A percentile compares a stretch with the other conserved stretches of the same genome.
phyloP scores from a whole-genome alignment of 805 yeast genomes.

The Metschnikowia picachoensis region DNA sequence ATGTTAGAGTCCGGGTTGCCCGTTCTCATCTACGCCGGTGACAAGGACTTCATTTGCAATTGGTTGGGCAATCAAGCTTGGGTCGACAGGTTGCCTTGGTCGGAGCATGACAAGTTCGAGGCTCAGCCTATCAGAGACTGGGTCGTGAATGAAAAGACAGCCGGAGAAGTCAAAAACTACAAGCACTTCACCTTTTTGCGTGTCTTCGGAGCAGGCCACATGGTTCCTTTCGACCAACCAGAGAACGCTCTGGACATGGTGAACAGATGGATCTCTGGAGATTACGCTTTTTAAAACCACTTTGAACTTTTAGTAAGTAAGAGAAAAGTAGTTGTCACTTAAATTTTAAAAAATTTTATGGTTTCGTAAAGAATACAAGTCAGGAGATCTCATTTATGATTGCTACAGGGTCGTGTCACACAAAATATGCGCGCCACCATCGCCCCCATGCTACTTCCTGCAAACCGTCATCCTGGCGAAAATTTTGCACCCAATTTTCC shows the following conservation, averaged over 20 bases:
- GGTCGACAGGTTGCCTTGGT: conserved; percentile 46
- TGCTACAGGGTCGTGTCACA: too few relatives aligned
- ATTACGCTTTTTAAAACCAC: conserved; percentile 45
- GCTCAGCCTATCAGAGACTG: conserved; percentile 40
- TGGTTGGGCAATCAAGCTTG: conserved; percentile 90
- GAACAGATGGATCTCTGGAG: conserved; percentile 79
- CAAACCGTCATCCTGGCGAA: too few relatives aligned
- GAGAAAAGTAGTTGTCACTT: too few relatives aligned
- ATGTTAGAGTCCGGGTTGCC: conserved; percentile 64
- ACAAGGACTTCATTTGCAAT: conserved; percentile 87
- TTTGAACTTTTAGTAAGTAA: conserved; percentile 25
- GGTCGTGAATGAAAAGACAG: conserved; percentile 33
- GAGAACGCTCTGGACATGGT: conserved; percentile 73
- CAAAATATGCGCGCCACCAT: too few relatives aligned
- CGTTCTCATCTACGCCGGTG: conserved; percentile 89
- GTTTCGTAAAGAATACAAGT: too few relatives aligned
- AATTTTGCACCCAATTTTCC: not conserved
- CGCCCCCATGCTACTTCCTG: too few relatives aligned
- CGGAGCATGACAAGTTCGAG: conserved; percentile 38
- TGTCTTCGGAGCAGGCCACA: conserved; percentile 88
- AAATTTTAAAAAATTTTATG: too few relatives aligned
- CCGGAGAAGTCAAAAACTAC: conserved; percentile 72
- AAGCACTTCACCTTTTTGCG: conserved; percentile 77
- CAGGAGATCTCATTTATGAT: too few relatives aligned
- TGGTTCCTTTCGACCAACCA: conserved; percentile 93